phyloP scores from a whole-genome alignment of 2,329 filamentous ascomycete species.

The Pyricularia pennisetigena region DNA sequence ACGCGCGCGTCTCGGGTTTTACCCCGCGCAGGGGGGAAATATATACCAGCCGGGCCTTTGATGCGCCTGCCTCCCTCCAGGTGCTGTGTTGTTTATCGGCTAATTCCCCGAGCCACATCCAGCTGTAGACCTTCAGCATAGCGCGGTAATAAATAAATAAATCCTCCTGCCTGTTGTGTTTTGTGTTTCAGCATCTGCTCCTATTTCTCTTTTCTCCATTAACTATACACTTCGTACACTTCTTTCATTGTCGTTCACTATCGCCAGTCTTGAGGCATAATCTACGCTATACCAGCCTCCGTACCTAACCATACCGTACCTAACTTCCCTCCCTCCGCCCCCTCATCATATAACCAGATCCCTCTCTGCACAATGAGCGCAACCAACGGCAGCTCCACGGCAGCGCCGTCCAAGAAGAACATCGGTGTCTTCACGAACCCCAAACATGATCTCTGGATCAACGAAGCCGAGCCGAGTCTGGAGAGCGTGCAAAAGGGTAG shows the following conservation, averaged over 20 bases:
- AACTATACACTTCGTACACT: neutral
- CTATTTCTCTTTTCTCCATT: neutral
- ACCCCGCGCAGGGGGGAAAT: neutral
- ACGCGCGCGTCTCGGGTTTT: neutral
- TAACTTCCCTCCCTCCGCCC: neutral
- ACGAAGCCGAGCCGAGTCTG: conserved; percentile 63
- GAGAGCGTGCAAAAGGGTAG: conserved; percentile 63
- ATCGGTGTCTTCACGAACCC: conserved; percentile 97
- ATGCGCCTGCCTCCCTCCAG: neutral
- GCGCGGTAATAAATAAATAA: neutral
- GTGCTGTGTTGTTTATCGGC: neutral
- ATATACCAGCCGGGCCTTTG: neutral
- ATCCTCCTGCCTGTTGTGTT: neutral
- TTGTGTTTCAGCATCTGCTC: neutral
- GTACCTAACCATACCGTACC: neutral
- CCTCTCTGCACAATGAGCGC: neutral
- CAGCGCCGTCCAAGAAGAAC: conserved; percentile 62
- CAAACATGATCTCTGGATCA: conserved; percentile 83
- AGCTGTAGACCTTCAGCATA: neutral
- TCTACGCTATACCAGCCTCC: neutral
- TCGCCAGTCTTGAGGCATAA: neutral
- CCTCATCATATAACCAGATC: neutral
- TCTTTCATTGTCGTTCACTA: neutral
- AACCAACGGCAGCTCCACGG: conserved; percentile 6
- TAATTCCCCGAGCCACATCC: neutral